These are phyloP conservation scores for Rhexocercosporidium sp. DNA, from an alignment of 2,329 filamentous ascomycete species.

Conservation along the genomic window DNA sequence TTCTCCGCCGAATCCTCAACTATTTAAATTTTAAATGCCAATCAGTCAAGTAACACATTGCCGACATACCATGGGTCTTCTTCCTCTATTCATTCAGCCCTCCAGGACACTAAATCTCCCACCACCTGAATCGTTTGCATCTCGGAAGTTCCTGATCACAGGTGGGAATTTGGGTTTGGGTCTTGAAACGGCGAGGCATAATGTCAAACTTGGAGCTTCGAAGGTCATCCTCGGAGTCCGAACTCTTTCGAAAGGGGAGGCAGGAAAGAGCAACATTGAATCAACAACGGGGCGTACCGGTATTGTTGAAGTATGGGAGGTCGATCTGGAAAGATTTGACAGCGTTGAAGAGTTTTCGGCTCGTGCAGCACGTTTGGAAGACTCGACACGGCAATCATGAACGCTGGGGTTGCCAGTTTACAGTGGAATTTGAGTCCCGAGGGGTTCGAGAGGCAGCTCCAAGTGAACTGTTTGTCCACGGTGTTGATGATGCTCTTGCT, in stretches of 20 bases:
- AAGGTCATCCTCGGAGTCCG: slow-evolving; percentile 50
- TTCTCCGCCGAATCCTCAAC: neutral
- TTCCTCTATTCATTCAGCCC: slow-evolving; percentile 3
- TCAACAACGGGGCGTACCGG: slow-evolving; percentile 14
- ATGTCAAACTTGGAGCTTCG: slow-evolving; percentile 43
- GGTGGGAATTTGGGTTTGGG: slow-evolving; percentile 52
- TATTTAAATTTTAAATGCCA: neutral
- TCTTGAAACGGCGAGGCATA: slow-evolving; percentile 47
- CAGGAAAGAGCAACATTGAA: slow-evolving; percentile 41
- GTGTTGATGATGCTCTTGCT: slow-evolving; percentile 30
- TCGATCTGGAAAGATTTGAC: slow-evolving; percentile 29
- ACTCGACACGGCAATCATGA: slow-evolving; percentile 52
- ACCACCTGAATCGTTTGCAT: slow-evolving; percentile 10
- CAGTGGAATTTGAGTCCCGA: slow-evolving; percentile 24
- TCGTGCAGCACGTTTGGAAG: slow-evolving; percentile 32
- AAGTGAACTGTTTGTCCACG: slow-evolving; percentile 33
- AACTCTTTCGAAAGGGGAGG: slow-evolving; percentile 42
- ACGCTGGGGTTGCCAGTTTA: slow-evolving; percentile 28
- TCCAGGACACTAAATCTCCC: slow-evolving; percentile 11
- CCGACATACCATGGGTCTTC: neutral
- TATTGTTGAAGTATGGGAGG: slow-evolving; percentile 29
- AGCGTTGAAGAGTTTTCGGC: slow-evolving; percentile 28
- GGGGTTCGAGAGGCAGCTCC: slow-evolving; percentile 29
- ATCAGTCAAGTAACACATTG: neutral
- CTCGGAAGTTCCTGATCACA: slow-evolving; percentile 23